Base-by-base conservation (phyloP, 208 protist genomes). In the Strigomonas culicis region DNA sequence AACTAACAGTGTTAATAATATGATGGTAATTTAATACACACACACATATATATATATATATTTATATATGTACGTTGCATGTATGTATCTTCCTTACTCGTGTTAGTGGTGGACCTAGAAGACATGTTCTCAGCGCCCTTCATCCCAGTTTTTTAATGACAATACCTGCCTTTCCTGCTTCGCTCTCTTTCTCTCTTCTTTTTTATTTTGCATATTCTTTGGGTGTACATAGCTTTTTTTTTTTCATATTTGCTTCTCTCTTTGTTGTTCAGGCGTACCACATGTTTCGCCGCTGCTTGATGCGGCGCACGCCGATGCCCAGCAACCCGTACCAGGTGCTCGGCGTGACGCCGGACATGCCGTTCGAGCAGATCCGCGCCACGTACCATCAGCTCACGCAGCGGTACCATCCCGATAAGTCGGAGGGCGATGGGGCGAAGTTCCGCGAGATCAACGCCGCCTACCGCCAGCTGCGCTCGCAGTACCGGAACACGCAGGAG, bases 361-460 rank as follows among this genome's bases (percentile, higher is more conserved):
- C 86, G 1, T 88, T 90, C 47, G 72, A 76, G 47, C 74, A 92
- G 22, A 62, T 92, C 24, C 74, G 75, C 31, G 32, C 63, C 8
- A 68, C 71, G n/a, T 92, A 81, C 63, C 79, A 89, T 25, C 66
- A 86, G 44, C 86, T 92, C 32, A 81, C 86, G 0, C 84, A 72
- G 19, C 50, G 57, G 21, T 88, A 90, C 51, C 86, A 92, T 60
- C 86, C 86, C 15, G 86, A 92, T 53, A 85, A 87, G 72, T 68
- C 79, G 22, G 44, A 74, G 34, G 86, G 86, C 21, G 79, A 92
- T 55, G 70, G 79, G 15, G 68, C 53, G 10, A 90, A 82, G 68
- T 92, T 92, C 55, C 77, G 78, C 17, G 86, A 92, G 55, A 88
- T 92, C 57, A 89, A 85, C 56, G 71, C 70, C 19, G 86, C 86